Conservation (phyloP, 1,139 yeast species). For the Blastobotrys illinoisensis region DNA sequence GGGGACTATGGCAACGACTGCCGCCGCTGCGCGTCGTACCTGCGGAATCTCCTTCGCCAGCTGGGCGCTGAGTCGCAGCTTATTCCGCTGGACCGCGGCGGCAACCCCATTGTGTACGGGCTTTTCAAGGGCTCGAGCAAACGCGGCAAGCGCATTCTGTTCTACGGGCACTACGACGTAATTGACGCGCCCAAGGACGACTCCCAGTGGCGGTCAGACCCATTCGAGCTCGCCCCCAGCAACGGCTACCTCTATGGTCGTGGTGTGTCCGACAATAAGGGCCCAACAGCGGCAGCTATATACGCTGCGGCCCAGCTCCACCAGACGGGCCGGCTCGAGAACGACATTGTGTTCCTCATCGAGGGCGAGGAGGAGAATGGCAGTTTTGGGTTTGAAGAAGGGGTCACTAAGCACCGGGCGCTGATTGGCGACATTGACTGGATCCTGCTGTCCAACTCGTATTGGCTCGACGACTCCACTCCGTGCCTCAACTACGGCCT, state of each 20-base stretch:
- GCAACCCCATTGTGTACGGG: conserved; percentile 82
- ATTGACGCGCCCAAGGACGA: conserved; percentile 55
- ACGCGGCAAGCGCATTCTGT: conserved; percentile 42
- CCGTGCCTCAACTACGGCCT: conserved; percentile 94
- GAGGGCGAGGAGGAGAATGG: conserved; percentile 98
- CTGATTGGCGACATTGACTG: conserved; percentile 74
- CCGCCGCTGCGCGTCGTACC: conserved; percentile 76
- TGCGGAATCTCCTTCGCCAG: conserved; percentile 55
- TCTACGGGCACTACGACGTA: conserved; percentile 97
- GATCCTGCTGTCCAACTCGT: conserved; percentile 83
- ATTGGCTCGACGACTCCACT: conserved; percentile 84
- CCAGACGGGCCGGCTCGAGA: conserved; percentile 46
- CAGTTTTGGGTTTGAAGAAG: conserved; percentile 73
- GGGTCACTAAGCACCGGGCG: conserved; percentile 45
- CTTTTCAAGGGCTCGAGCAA: conserved; percentile 47
- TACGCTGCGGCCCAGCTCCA: conserved; percentile 77
- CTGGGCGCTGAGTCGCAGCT: conserved; percentile 74
- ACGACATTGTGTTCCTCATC: conserved; percentile 75
- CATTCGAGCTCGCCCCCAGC: conserved; percentile 65
- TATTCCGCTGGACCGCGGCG: conserved; percentile 62
- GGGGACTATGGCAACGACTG: conserved; percentile 67
- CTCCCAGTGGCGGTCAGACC: conserved; percentile 66
- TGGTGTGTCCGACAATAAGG: conserved; percentile 93
- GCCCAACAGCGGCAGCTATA: conserved; percentile 85
- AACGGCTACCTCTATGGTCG: conserved; percentile 88